Conservation (phyloP, 352 stramenopile genomes). For the Pythium chondricola region DNA sequence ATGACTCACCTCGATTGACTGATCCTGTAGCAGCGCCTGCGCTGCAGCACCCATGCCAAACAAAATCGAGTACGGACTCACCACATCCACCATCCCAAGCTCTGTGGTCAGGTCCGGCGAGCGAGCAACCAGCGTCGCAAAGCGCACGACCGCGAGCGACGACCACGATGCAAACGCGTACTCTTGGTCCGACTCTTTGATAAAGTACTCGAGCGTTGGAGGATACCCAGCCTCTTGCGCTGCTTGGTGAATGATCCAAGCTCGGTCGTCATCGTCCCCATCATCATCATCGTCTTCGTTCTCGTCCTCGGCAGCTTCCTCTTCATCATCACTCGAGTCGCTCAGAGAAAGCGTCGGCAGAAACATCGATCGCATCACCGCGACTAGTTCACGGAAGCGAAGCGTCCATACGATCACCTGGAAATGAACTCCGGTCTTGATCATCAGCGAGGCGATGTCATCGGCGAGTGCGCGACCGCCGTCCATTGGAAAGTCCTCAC, state of each 20-base stretch:
- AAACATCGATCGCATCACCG: constrained; percentile 33
- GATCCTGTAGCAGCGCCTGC: constrained; percentile 10
- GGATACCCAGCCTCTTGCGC: constrained; percentile 23
- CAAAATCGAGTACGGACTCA: constrained; percentile 39
- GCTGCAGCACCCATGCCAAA: constrained; percentile 24
- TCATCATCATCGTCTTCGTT: background rate
- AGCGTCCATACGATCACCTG: constrained; percentile 38
- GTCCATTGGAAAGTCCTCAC: constrained; percentile 2
- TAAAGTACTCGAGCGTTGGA: constrained; percentile 40
- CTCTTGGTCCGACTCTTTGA: constrained; percentile 39
- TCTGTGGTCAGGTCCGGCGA: background rate
- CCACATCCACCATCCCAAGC: constrained; percentile 2
- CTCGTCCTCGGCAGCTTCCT: constrained; percentile 5
- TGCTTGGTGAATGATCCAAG: constrained; percentile 29
- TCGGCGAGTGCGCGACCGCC: background rate
- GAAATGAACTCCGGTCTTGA: constrained; percentile 27
- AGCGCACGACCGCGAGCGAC: constrained; percentile 28
- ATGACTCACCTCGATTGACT: constrained; percentile 6
- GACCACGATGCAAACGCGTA: constrained; percentile 61
- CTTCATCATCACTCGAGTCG: constrained; percentile 15
- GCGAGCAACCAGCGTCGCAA: constrained; percentile 12
- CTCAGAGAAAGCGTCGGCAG: background rate
- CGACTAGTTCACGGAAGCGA: constrained; percentile 52
- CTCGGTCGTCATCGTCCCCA: constrained; percentile 23
- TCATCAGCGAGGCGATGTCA: constrained; percentile 22